Conservation (phyloP, 2,329 filamentous ascomycete genomes). For the Alternaria arbusti region DNA sequence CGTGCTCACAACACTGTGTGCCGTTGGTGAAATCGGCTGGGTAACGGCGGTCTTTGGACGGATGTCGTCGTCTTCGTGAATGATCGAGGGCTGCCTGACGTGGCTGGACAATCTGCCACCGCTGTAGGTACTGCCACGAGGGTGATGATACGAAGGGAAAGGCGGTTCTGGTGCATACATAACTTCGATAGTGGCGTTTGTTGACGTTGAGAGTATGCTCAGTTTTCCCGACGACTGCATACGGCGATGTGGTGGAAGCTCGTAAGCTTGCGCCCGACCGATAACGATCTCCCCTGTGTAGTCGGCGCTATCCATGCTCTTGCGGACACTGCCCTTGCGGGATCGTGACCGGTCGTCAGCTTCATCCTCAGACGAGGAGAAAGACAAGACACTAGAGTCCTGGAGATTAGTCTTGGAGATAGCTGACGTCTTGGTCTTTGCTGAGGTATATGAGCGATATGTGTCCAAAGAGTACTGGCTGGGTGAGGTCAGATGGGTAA, state of each 20-base stretch:
- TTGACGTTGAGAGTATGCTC: slow-evolving; percentile 44
- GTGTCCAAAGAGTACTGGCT: slow-evolving; percentile 39
- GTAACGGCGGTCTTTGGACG: slow-evolving; percentile 39
- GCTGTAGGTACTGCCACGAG: slow-evolving; percentile 24
- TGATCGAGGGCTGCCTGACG: slow-evolving; percentile 46
- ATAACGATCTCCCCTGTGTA: slow-evolving; percentile 45
- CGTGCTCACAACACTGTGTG: slow-evolving; percentile 37
- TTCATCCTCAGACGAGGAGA: slow-evolving; percentile 50
- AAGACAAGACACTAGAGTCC: slow-evolving; percentile 49
- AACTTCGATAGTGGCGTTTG: slow-evolving; percentile 48
- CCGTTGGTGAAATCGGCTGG: slow-evolving; percentile 31
- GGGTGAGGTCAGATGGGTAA: slow-evolving; percentile 35
- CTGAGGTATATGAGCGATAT: slow-evolving; percentile 32
- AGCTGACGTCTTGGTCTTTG: slow-evolving; percentile 43
- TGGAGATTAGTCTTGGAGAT: slow-evolving; percentile 45
- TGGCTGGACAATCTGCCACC: slow-evolving; percentile 39
- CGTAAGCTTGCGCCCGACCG: slow-evolving; percentile 47
- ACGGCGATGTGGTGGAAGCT: slow-evolving; percentile 35
- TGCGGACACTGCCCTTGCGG: slow-evolving; percentile 30
- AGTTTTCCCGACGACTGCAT: slow-evolving; percentile 39
- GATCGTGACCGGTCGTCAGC: slow-evolving; percentile 25
- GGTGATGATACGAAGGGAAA: slow-evolving; percentile 25
- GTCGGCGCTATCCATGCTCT: slow-evolving; percentile 44
- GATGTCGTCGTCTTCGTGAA: slow-evolving; percentile 42
- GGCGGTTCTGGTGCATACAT: slow-evolving; percentile 46